phyloP scores from a whole-genome alignment of 495 filamentous ascomycete genomes.

The Pseudevernia furfuracea region DNA sequence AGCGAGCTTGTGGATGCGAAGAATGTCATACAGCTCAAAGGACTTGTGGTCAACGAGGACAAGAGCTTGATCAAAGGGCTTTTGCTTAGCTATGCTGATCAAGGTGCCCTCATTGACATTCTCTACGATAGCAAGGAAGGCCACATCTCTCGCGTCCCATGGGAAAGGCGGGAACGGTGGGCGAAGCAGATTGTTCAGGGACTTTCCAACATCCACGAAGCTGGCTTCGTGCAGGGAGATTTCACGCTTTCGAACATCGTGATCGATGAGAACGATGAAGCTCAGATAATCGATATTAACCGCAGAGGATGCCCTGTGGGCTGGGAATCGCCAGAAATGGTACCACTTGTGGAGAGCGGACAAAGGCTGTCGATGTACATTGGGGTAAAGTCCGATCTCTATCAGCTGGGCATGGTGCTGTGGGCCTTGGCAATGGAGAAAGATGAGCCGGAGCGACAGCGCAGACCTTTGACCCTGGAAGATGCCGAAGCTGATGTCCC shows the following conservation, averaged over 20 bases:
- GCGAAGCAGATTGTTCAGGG: conserved; percentile 87
- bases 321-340: conserved; percentile 95
- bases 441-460: conserved; percentile 80
- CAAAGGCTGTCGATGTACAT: conserved; percentile 97
- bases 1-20: conserved; percentile 62
- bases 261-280: conserved; percentile 74
- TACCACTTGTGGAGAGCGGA: conserved; percentile 76
- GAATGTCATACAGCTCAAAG: conserved; percentile 81
- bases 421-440: conserved; percentile 84
- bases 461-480: conserved; percentile 55
- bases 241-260: conserved; percentile 98
- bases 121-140: conserved; percentile 65
- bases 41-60: conserved; percentile 77
- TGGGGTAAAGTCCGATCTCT: conserved; percentile 93
- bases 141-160: conserved; percentile 44
- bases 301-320: conserved; percentile 90
- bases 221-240: conserved; percentile 94
- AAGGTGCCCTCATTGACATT: conserved; percentile 84
- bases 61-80: conserved; percentile 75
- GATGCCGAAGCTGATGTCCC: conserved; percentile 42
- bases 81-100: conserved; percentile 80
- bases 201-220: conserved; percentile 86
- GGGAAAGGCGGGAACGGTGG: conserved; percentile 78
- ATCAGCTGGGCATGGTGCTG: conserved; percentile 92
- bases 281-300: conserved; percentile 98